Conservation (phyloP, 768 basidiomycete genomes). For the Suillus placidus region DNA sequence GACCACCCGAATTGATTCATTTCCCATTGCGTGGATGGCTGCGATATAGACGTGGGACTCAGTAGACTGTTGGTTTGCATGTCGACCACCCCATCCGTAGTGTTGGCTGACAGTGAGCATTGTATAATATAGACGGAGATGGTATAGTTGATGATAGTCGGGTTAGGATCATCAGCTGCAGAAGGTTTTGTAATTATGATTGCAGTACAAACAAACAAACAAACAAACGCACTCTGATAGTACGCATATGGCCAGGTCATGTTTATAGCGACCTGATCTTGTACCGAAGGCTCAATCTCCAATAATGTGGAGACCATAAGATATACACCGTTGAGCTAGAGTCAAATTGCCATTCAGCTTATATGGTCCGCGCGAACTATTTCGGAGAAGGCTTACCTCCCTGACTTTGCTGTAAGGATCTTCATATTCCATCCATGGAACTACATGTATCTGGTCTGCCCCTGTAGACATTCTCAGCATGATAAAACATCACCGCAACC, state of each 20-base stretch:
- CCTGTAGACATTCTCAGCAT: background rate
- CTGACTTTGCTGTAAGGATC: background rate
- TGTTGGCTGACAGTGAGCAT: background rate
- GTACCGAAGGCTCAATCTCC: background rate
- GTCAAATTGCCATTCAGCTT: background rate
- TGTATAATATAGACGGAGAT: background rate
- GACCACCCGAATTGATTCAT: background rate
- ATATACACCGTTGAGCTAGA: background rate
- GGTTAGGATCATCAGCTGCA: background rate
- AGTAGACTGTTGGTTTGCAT: background rate
- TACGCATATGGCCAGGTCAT: background rate
- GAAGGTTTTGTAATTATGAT: background rate
- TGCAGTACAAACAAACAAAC: background rate
- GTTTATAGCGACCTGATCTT: background rate
- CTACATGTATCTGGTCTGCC: background rate
- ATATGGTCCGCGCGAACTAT: background rate
- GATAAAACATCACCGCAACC: background rate
- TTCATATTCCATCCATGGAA: background rate
- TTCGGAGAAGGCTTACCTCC: background rate
- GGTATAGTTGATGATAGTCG: no score
- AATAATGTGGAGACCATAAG: background rate
- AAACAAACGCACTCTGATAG: background rate
- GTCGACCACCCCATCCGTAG: background rate
- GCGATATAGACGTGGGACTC: background rate
- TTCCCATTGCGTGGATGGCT: background rate